Base-by-base conservation (phyloP, 2,329 filamentous ascomycete species). In the Trichoderma harzianum region DNA sequence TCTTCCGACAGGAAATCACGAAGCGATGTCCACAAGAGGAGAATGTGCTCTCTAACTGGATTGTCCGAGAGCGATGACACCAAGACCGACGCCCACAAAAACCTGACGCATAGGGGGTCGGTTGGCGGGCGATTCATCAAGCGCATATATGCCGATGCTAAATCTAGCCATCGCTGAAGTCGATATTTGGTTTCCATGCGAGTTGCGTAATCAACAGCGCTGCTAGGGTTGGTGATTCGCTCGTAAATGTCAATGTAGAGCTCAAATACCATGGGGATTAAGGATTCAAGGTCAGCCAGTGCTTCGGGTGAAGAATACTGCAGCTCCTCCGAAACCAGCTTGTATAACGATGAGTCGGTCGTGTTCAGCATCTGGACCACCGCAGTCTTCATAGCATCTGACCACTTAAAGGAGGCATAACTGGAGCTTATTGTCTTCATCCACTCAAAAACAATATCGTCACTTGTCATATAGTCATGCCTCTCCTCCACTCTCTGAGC, bases 221-320 rank as follows among this genome's bases (percentile, higher is more conserved):
- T 88, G 75, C 83, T 88, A 2, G 87, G 86, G 71, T 88, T 88
- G 11, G 85, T 88, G 70, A 88, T 86, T 58, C 86, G 83, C 71
- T 89, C 87, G 73, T 88, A 89, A 7, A 90, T 84, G 73, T 90
- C 89, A 11, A 91, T 82, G 72, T 90, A 87, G 6, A 91, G 82
- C 76, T 91, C 89, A 65, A 90, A 88, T 1, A 90, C 78, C 84
- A 89, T 90, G 67, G 89, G 85, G 2, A 87, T 80, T 6, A 89
- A 81, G 1, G 78, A 77, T 70, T 85, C 83, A 7, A 87, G 75
- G 12, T 80, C 78, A 2, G 74, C 73, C 16, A 83, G 73, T 21
- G 72, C 74, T 28, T 78, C 78, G 1, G 73, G 53, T 2, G 75
- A 77, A 11, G 73, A 76, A 39, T 77, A 28, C 21, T 79, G 77